These are phyloP conservation scores for Scytalidium sp. DNA, from an alignment of 2,329 filamentous ascomycete genomes.

Conservation along the genomic window DNA sequence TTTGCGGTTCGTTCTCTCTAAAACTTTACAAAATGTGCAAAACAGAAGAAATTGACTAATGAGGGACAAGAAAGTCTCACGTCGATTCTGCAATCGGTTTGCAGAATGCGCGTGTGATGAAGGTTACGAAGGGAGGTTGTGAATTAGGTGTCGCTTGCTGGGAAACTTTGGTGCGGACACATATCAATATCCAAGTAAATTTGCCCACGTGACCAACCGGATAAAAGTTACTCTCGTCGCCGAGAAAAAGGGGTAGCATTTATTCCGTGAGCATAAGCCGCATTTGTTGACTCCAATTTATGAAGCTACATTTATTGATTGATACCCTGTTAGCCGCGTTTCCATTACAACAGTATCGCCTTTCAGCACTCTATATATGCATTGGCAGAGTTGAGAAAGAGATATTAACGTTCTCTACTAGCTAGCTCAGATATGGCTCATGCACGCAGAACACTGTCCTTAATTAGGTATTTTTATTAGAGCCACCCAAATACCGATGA, in stretches of 20 bases:
- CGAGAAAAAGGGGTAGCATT: background rate
- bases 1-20: conserved; percentile 31
- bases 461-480: too few relatives aligned
- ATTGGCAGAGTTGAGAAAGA: too few relatives aligned
- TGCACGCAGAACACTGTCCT: too few relatives aligned
- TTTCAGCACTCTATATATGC: too few relatives aligned
- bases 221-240: background rate
- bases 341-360: too few relatives aligned
- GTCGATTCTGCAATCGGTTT: conserved; percentile 21
- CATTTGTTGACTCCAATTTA: too few relatives aligned
- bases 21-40: conserved; percentile 34
- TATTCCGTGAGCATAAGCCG: too few relatives aligned
- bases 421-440: too few relatives aligned
- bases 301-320: too few relatives aligned
- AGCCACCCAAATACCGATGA: too few relatives aligned
- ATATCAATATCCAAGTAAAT: background rate
- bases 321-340: too few relatives aligned
- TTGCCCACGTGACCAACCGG: background rate
- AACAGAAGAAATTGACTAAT: conserved; percentile 26
- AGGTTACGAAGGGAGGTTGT: conserved; percentile 20
- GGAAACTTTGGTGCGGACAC: background rate
- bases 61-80: conserved; percentile 22
- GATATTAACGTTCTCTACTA: too few relatives aligned
- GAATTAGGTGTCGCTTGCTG: background rate
- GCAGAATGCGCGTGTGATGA: conserved; percentile 24